Evolutionary conservation across 2,329 filamentous ascomycete species (phyloP).

Genomic region (Stagonosporopsis tanaceti): DNA sequence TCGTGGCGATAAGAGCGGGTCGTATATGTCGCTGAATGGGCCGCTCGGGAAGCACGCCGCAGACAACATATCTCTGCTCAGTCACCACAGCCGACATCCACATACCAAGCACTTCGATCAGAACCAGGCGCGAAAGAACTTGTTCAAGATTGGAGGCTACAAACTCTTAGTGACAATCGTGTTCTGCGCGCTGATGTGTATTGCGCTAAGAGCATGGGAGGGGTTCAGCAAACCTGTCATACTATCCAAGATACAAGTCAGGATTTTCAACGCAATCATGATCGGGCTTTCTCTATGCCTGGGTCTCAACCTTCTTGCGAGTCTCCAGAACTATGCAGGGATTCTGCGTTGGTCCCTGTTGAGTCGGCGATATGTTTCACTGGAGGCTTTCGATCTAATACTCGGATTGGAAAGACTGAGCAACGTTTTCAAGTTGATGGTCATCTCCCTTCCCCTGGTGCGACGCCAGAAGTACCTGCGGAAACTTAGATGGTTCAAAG

Average conservation of each 20-base stretch:
- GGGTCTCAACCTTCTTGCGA: conserved; percentile 45
- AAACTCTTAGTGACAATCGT: conserved; percentile 40
- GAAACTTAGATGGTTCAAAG: conserved; percentile 39
- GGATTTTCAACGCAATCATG: conserved; percentile 46
- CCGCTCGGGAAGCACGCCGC: conserved; percentile 26
- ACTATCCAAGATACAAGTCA: conserved; percentile 37
- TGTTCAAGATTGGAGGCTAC: conserved; percentile 37
- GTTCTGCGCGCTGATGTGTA: conserved; percentile 40
- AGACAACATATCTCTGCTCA: conserved; percentile 30
- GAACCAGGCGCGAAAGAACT: conserved; percentile 38
- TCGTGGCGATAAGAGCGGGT: conserved; percentile 25
- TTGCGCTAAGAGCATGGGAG: conserved; percentile 42
- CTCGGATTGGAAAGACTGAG: conserved; percentile 41
- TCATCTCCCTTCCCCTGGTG: conserved; percentile 43
- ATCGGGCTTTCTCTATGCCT: conserved; percentile 45
- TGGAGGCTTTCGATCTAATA: conserved; percentile 48
- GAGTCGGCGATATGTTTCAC: conserved; percentile 40
- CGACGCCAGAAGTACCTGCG: conserved; percentile 34
- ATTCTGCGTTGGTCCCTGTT: conserved; percentile 48
- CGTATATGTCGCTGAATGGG: conserved; percentile 29
- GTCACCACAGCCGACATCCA: conserved; percentile 19
- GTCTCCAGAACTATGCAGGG: conserved; percentile 44
- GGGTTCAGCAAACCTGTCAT: conserved; percentile 35
- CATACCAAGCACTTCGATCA: conserved; percentile 43
- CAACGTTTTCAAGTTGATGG: conserved; percentile 46